Conservation (phyloP, 306 rosid genomes). For the Vigna hirtella region DNA sequence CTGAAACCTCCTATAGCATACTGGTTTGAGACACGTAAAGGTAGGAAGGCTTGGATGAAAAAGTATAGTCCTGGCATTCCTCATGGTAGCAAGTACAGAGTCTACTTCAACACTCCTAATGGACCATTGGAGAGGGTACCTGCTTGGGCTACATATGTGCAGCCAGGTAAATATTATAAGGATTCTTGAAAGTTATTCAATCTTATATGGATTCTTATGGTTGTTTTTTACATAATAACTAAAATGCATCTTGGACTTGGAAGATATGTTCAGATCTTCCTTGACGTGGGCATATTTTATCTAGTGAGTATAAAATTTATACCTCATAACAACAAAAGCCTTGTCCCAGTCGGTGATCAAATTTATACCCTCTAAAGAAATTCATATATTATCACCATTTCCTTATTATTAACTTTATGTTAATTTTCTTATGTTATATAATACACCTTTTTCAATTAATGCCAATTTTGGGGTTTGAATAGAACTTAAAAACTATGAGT, state of each 20-base stretch:
- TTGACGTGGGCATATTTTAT: background rate
- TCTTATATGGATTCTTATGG: slow-evolving; percentile 29
- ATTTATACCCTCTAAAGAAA: slow-evolving; percentile 15
- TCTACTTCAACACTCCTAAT: slow-evolving; percentile 90
- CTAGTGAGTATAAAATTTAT: background rate
- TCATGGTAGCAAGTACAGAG: slow-evolving; percentile 96
- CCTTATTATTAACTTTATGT: background rate
- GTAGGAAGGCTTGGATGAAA: slow-evolving; percentile 93
- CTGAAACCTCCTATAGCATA: slow-evolving; percentile 82
- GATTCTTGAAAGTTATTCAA: slow-evolving; percentile 34
- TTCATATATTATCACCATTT: background rate
- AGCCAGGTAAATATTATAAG: slow-evolving; percentile 69
- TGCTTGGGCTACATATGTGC: slow-evolving; percentile 99
- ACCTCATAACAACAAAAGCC: background rate
- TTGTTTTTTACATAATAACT: slow-evolving; percentile 24
- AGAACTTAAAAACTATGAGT: background rate
- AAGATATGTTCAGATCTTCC: slow-evolving; percentile 25
- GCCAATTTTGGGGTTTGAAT: too few species aligned
- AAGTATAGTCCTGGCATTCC: slow-evolving; percentile 85
- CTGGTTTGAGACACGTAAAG: slow-evolving; percentile 96
- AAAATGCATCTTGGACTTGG: slow-evolving; percentile 26
- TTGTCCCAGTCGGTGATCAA: background rate
- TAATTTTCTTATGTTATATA: too few species aligned
- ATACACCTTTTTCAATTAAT: too few species aligned
- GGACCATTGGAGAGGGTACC: slow-evolving; percentile 95